Evolutionary conservation across 78 protist species (phyloP), one percentile per base, ranked within the genome.

Genomic region (Planoprotostelium fungivorum): DNA sequence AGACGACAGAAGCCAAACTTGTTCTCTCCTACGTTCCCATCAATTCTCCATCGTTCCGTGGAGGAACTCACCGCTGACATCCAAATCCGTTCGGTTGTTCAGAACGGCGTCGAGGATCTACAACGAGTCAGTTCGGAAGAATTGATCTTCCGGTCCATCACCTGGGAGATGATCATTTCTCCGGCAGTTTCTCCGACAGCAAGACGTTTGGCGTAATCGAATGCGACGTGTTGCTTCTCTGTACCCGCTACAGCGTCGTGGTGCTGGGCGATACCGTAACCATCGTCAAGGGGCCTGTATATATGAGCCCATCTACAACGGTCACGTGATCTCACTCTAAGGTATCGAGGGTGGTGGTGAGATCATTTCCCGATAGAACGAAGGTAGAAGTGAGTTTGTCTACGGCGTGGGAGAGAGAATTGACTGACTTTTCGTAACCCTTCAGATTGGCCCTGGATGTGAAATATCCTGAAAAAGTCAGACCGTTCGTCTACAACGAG

Each of bases 171-270:
- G 28, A 88, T 51, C 34, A 0, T 1, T 0, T 35, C 0, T 29
- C 83, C 37, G 1, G 87, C 86, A n/a, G 29, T 9, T 83, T 89
- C 83, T 63, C 95, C 97, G 31, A 90, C 90, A 1, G 92, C 34
- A 10, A 97, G 84, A 31, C 97, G 95, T 28, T 31, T 36, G 0
- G 92, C 95, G 88, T 97, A 97, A 89, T 97, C 99, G 31, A 88
- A 88, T 9, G 97, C 94, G 9, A 96, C 98, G 38, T 86, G 87
- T 83, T 96, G 96, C 84, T 91, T 51, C 34, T 89, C 95, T 10
- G 99, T 97, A 35, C 99, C 99, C 0, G 94, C 31, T 16, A 96
- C 92, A 0, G 94, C 99, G 35, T 97, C 99, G 93, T 97, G 99
- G 38, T 97, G 99, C 88, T 88, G 91, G 31, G 93, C 90, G 29